Conservation (phyloP, 495 filamentous ascomycete genomes). For the Cladorrhinum samala region DNA sequence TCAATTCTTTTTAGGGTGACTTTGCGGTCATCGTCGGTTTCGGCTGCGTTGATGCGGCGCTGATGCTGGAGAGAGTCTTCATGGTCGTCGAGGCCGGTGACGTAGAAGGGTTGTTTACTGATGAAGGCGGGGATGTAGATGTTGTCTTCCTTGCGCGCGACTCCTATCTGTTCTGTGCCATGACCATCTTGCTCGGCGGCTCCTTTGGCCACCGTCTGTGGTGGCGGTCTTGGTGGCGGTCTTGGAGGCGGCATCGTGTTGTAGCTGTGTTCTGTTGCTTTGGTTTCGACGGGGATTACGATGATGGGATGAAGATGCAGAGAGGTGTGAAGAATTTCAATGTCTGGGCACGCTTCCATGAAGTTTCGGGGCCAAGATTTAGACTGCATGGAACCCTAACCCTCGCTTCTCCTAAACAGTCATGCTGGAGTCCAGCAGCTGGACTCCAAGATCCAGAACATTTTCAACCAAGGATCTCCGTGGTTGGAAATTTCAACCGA, state of each 20-base stretch:
- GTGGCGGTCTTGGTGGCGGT: constrained; percentile 12
- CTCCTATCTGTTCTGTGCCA: constrained; percentile 20
- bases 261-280: no score
- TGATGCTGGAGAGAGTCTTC: constrained; percentile 97
- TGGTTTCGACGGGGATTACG: background rate
- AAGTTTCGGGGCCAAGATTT: no score
- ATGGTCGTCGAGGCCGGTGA: constrained; percentile 67
- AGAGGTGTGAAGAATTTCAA: no score
- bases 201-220: constrained; percentile 17
- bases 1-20: constrained; percentile 58
- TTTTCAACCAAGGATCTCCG: no score
- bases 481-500: no score
- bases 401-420: no score
- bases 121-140: constrained; percentile 99
- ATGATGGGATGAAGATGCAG: no score
- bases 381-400: no score
- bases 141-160: constrained; percentile 74
- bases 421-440: no score
- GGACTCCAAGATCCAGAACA: no score
- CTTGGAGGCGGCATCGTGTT: constrained; percentile 18
- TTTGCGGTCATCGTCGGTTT: constrained; percentile 52
- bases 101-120: constrained; percentile 95
- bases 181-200: background rate
- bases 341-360: no score
- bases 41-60: constrained; percentile 60